Evolutionary conservation across 75 land plant species (phyloP).

Genomic region (Picea sitchensis): DNA sequence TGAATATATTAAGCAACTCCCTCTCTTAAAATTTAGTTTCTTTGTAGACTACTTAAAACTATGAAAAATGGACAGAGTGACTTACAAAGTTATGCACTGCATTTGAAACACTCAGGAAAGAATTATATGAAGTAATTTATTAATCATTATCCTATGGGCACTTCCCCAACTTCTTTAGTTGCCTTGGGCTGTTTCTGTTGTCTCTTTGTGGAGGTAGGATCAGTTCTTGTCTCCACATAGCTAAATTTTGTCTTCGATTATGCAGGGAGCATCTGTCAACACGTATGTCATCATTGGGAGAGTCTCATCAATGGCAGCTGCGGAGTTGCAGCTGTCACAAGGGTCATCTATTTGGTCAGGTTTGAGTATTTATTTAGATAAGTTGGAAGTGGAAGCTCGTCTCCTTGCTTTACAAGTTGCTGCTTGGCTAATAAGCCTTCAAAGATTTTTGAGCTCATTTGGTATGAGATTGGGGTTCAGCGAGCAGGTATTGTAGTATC

Average conservation of each 20-base stretch:
- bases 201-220: neutral
- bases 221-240: neutral
- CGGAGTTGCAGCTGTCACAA: slow-evolving; percentile 44
- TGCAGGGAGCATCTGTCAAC: slow-evolving; percentile 79
- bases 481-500: too few species aligned
- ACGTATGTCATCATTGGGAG: slow-evolving; percentile 78
- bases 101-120: neutral
- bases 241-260: slow-evolving; percentile 9
- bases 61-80: neutral
- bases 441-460: neutral
- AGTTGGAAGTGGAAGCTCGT: slow-evolving; percentile 49
- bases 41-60: neutral
- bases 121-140: neutral
- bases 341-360: slow-evolving; percentile 22
- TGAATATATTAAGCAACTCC: neutral
- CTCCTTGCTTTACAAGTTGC: slow-evolving; percentile 48
- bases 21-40: neutral
- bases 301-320: slow-evolving; percentile 77
- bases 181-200: neutral
- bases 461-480: too few species aligned
- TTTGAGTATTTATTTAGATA: slow-evolving; percentile 38
- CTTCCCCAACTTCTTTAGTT: neutral
- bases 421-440: slow-evolving; percentile 30
- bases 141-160: neutral
- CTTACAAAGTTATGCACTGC: neutral